Evolutionary conservation across 768 basidiomycete species (phyloP).

Genomic region (Boletellus ananas): DNA sequence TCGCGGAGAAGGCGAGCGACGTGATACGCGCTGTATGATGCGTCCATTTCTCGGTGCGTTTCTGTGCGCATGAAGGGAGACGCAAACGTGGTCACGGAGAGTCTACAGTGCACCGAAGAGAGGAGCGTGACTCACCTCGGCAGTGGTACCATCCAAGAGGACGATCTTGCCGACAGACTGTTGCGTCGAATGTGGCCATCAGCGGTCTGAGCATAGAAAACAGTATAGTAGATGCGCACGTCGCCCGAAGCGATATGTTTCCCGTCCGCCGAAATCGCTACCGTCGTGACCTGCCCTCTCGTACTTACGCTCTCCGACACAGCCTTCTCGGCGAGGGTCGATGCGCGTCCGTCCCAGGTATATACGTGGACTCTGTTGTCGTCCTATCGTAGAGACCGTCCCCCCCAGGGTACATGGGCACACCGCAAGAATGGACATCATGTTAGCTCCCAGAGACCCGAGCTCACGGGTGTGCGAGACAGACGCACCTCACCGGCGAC

Average conservation of each 20-base stretch:
- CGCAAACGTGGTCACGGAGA: no score
- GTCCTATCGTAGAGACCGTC: conserved; percentile 31
- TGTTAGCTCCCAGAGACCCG: background rate
- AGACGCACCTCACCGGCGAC: conserved; percentile 69
- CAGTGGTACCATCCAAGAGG: conserved; percentile 66
- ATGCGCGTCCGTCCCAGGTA: conserved; percentile 61
- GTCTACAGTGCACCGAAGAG: no score
- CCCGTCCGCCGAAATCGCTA: conserved; percentile 81
- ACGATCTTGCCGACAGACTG: conserved; percentile 81
- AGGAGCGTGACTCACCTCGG: conserved; percentile 36
- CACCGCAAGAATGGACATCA: background rate
- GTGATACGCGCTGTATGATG: conserved; percentile 81
- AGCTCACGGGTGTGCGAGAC: background rate
- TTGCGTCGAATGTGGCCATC: background rate
- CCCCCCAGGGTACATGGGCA: background rate
- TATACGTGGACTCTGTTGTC: conserved; percentile 74
- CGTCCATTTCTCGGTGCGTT: conserved; percentile 76
- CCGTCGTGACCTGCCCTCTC: conserved; percentile 57
- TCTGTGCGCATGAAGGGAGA: conserved; percentile 31
- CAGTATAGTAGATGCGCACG: conserved; percentile 42
- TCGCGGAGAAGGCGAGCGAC: conserved; percentile 45
- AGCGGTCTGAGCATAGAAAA: background rate
- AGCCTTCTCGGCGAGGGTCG: conserved; percentile 46
- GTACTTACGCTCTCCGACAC: conserved; percentile 60
- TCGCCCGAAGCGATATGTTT: conserved; percentile 77